These are phyloP conservation scores for Colletotrichum echinochloae DNA, from an alignment of 2,329 filamentous ascomycete species.

Conservation along the genomic window DNA sequence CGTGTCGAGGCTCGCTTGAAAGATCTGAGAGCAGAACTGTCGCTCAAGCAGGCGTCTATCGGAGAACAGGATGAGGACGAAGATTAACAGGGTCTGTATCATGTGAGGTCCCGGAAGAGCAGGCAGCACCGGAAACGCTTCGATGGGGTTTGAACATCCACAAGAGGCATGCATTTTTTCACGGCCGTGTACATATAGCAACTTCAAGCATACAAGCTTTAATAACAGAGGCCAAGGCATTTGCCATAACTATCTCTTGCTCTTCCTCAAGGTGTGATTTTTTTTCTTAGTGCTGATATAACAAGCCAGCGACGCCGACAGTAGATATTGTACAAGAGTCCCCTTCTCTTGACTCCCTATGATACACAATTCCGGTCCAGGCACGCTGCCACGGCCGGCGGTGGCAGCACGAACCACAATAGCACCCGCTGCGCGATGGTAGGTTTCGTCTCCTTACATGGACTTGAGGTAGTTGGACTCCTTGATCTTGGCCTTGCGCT, in stretches of 20 bases:
- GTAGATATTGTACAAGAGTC: slow-evolving; percentile 38
- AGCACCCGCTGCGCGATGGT: background rate
- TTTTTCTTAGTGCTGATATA: slow-evolving; percentile 29
- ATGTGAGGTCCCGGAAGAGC: background rate
- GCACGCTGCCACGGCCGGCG: background rate
- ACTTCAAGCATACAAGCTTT: slow-evolving; percentile 5
- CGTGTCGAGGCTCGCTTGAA: slow-evolving; percentile 64
- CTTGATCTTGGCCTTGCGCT: slow-evolving; percentile 83
- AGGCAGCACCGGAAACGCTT: background rate
- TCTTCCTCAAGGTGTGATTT: slow-evolving; percentile 3
- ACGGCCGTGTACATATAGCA: slow-evolving; percentile 22
- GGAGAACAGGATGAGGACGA: slow-evolving; percentile 47
- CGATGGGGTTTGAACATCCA: background rate
- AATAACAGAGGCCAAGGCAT: slow-evolving; percentile 9
- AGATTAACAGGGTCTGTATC: slow-evolving; percentile 36
- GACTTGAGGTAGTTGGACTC: slow-evolving; percentile 87
- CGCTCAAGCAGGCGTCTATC: slow-evolving; percentile 59
- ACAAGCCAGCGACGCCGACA: slow-evolving; percentile 25
- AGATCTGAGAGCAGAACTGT: slow-evolving; percentile 58
- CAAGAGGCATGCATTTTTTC: slow-evolving; percentile 10
- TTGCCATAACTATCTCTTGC: background rate
- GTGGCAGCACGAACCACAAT: background rate
- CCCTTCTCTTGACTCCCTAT: slow-evolving; percentile 23
- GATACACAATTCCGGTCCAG: slow-evolving; percentile 25
- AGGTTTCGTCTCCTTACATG: slow-evolving; percentile 63